phyloP scores from a whole-genome alignment of 2,329 filamentous ascomycete genomes.

The Xylariaceae sp. region DNA sequence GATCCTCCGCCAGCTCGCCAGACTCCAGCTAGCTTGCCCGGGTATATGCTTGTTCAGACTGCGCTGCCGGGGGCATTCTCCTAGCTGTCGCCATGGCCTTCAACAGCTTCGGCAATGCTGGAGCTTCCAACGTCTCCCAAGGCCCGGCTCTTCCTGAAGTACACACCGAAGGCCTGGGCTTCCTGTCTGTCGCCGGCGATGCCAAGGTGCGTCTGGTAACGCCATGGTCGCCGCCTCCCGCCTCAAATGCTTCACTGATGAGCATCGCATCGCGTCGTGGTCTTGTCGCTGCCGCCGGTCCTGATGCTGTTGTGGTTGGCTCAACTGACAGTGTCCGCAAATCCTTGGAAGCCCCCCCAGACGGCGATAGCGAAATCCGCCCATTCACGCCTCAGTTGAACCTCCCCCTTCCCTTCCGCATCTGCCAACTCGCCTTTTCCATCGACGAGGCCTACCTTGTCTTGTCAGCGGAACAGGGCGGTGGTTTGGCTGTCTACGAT shows the following conservation, averaged over 20 bases:
- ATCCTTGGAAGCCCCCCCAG: conserved; percentile 59
- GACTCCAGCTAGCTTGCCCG: background rate
- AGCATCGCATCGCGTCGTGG: conserved; percentile 75
- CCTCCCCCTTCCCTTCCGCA: conserved; percentile 65
- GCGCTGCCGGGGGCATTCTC: conserved; percentile 13
- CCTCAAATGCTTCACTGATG: conserved; percentile 74
- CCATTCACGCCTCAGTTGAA: conserved; percentile 68
- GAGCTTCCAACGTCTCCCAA: conserved; percentile 35
- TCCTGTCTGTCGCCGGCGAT: conserved; percentile 73
- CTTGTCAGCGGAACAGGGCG: conserved; percentile 73
- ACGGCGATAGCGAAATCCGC: conserved; percentile 60
- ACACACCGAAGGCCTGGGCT: conserved; percentile 80
- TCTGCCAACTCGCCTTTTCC: conserved; percentile 87
- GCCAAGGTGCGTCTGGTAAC: conserved; percentile 76
- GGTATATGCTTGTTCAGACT: conserved; percentile 19
- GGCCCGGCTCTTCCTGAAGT: conserved; percentile 71
- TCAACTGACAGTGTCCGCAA: conserved; percentile 73
- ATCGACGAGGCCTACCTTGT: conserved; percentile 82
- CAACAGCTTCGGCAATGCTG: conserved; percentile 26
- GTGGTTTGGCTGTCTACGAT: conserved; percentile 79
- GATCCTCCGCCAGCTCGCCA: background rate
- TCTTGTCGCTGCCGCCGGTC: conserved; percentile 80
- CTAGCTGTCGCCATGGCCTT: conserved; percentile 26
- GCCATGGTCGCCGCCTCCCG: conserved; percentile 71
- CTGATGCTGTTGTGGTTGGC: conserved; percentile 70